These are phyloP conservation scores for Sclerotinia minor DNA, from an alignment of 2,329 filamentous ascomycete genomes.

Conservation along the genomic window DNA sequence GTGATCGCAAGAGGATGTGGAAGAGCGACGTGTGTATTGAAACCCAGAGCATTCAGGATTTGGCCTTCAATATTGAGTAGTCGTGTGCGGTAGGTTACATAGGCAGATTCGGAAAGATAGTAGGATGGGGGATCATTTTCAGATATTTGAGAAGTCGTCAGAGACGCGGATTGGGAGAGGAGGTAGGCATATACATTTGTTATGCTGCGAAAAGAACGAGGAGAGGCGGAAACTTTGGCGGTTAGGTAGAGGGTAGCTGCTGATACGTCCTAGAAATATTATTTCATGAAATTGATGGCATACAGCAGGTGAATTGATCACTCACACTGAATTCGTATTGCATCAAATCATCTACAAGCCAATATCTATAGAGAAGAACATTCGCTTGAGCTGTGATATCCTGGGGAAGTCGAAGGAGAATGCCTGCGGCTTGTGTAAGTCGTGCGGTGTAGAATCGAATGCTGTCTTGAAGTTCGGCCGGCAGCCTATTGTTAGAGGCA, in stretches of 20 bases:
- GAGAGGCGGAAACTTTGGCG: conserved; percentile 77
- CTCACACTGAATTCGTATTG: conserved; percentile 53
- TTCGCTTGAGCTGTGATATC: conserved; percentile 84
- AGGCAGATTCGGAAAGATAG: conserved; percentile 72
- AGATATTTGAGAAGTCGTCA: conserved; percentile 26
- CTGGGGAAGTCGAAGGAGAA: conserved; percentile 81
- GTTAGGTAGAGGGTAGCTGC: conserved; percentile 79
- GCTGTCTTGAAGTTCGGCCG: conserved; percentile 68
- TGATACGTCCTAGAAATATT: conserved; percentile 65
- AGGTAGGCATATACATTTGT: conserved; percentile 86
- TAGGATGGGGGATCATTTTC: conserved; percentile 53
- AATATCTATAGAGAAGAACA: conserved; percentile 79
- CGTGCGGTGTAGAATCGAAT: conserved; percentile 71
- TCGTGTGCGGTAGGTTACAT: conserved; percentile 61
- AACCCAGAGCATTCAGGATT: conserved; percentile 73
- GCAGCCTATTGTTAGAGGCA: conserved; percentile 57
- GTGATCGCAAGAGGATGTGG: conserved; percentile 87
- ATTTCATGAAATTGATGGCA: neutral
- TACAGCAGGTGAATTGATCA: neutral
- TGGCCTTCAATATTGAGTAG: conserved; percentile 75
- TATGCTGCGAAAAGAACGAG: conserved; percentile 75
- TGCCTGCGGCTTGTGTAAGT: conserved; percentile 74
- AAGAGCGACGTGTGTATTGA: conserved; percentile 80
- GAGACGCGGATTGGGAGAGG: conserved; percentile 56
- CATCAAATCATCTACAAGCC: conserved; percentile 59